Base-by-base conservation (phyloP, 2,329 filamentous ascomycete genomes). In the Hypoxylon sp. region DNA sequence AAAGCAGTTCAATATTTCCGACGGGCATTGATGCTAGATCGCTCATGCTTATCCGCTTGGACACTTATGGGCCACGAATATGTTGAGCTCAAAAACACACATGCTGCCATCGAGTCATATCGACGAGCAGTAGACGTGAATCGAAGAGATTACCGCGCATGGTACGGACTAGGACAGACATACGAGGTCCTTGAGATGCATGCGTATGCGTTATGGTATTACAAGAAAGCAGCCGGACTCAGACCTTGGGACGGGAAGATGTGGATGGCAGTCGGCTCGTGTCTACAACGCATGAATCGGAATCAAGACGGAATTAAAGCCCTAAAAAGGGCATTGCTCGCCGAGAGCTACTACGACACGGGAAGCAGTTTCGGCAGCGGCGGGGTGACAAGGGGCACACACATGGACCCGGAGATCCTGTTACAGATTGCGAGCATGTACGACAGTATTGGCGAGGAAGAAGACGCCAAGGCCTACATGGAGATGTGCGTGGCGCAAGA, bases 1-100 rank as follows among this genome's bases (percentile, higher is more conserved):
- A 99, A 99, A 78, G 95, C 96, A 0, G 94, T 99, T 58, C 94
- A 98, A 82, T 98, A 98, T 80, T 99, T 99, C 83, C 91, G 96
- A 2, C 91, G 96, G 21, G 96, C 96, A 0, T 82, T 99, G 19
- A 97, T 93, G 0, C 85, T 99, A 0, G 96, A 99, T 77, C 90
- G 95, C 9, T 91, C 90, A 25, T 99, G 96, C 77, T 86, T 98
- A 14, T 97, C 94, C 0, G 96, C 96, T 1, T 99, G 96, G 96
- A 99, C 96, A 0, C 85, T 99, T 0, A 98, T 99, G 95, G 96
- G 96, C 0, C 96, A 99, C 79, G 96, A 99, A 79, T 99, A 98
- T 74, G 94, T 98, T 59, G 96, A 99, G 80, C 90, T 99, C 80
- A 99, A 98, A 77, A 99, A 99, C 78, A 98, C 95, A 0, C 96